Percentiles rank a stretch among this genome's conserved stretches.
phyloP scores from a whole-genome alignment of 2,329 filamentous ascomycete genomes.

The Cryphonectria carpinicola region DNA sequence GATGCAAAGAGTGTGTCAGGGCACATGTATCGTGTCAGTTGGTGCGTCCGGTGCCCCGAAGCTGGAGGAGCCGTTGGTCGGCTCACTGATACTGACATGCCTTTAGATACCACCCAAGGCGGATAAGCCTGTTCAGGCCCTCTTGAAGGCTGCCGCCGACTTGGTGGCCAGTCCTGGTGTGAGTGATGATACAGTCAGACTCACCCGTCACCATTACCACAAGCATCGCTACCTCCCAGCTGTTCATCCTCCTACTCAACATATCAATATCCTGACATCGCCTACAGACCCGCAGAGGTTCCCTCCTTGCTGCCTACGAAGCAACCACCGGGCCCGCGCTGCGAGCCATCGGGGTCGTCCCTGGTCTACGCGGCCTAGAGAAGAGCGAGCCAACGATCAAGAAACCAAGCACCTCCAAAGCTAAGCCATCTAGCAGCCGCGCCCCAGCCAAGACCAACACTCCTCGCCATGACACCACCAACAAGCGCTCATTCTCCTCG shows the following conservation, averaged over 20 bases:
- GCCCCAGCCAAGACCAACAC: not conserved
- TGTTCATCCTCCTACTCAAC: not conserved
- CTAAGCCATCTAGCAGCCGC: not conserved
- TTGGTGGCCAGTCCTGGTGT: constrained; percentile 19
- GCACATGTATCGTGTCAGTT: constrained; percentile 21
- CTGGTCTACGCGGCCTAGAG: not conserved
- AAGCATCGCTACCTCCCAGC: not conserved
- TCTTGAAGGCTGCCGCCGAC: constrained; percentile 20
- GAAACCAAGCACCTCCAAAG: not conserved
- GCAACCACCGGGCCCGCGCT: constrained; percentile 25
- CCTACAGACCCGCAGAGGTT: constrained; percentile 10
- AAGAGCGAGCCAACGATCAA: constrained; percentile 5
- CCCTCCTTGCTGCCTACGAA: constrained; percentile 22
- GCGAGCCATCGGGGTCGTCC: constrained; percentile 8
- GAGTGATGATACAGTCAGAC: not conserved
- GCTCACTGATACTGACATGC: not conserved
- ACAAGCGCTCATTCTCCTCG: not conserved
- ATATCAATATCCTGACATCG: not conserved
- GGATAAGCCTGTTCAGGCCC: constrained; percentile 14
- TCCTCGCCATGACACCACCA: not conserved
- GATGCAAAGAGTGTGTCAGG: constrained; percentile 17
- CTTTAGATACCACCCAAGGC: constrained; percentile 20
- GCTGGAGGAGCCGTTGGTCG: not conserved
- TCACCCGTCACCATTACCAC: not conserved
- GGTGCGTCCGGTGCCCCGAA: not conserved